Evolutionary conservation across 345 rosid species (phyloP), one percentile per base, ranked within the genome.

Genomic region (Pistacia integerrima): DNA sequence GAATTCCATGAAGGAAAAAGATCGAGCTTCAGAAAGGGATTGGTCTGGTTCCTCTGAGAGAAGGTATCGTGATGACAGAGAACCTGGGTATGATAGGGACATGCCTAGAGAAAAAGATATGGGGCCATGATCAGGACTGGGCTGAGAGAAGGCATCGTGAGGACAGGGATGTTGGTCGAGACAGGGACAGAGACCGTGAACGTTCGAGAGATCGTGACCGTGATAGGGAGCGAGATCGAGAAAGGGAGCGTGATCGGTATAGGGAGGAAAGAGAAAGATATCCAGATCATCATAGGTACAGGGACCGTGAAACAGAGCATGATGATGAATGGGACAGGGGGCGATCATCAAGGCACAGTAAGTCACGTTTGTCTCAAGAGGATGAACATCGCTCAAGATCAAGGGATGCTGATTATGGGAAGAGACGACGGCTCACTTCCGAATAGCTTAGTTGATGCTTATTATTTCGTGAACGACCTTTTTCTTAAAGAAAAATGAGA

Each of bases 351-450:
- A 85, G 90, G 78, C 91, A 84, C 77, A 88, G 86, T 82, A 92
- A 86, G 81, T 87, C 93, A 13, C 82, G 88, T 60, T 60, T 87
- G 61, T 81, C 88, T 68, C 87, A 88, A 61, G 93, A 88, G 82
- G 93, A 89, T 33, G 91, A 88, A 51, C 91, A 88, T 83, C 90
- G 87, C 57, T 87, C 92, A 36, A 85, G 89, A 73, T 90, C 93
- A 72, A 89, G 93, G 77, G 94, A 90, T 76, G 87, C 88, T 81
- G 93, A 92, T 78, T 90, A 90, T 89, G 93, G 91, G 64, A 92
- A 92, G 85, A 90, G 97, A 79, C 87, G 97, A 55, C 85, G 92
- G 67, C 91, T 88, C 69, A 81, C 88, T 7, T 82, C 89, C 2
- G 94, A 92, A 72, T 92, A 78, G 82, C 65, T 55, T 11, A 28